Conservation (phyloP, 2,329 filamentous ascomycete species). For the Fusarium sulawesiense region DNA sequence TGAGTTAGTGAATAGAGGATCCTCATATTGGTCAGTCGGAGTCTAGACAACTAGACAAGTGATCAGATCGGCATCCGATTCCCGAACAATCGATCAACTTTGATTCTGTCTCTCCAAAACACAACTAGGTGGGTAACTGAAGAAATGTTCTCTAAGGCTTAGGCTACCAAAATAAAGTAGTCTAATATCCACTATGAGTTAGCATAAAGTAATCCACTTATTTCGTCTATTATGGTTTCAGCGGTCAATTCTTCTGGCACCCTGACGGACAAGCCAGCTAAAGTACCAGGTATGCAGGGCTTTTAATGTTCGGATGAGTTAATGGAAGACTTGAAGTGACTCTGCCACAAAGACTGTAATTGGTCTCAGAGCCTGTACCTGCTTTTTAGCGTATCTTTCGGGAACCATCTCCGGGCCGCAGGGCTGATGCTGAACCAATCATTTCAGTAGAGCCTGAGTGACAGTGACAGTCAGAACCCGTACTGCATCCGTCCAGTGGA, state of each 20-base stretch:
- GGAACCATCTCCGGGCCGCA: conserved; percentile 23
- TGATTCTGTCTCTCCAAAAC: background rate
- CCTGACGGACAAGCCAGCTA: no score
- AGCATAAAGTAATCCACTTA: no score
- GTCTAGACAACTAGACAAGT: background rate
- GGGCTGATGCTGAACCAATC: conserved; percentile 28
- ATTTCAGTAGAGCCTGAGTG: background rate
- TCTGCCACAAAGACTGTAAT: background rate
- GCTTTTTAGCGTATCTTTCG: conserved; percentile 30
- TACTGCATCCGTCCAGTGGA: background rate
- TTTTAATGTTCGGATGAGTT: background rate
- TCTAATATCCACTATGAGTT: no score
- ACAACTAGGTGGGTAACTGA: no score
- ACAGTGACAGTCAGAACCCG: background rate
- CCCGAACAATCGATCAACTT: background rate
- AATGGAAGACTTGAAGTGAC: conserved; percentile 1
- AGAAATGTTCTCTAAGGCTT: no score
- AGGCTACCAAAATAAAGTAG: no score
- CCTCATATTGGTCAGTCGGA: background rate
- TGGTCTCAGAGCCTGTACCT: conserved; percentile 19
- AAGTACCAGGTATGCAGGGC: no score
- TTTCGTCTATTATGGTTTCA: no score
- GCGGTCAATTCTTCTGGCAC: no score
- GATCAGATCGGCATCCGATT: no score
- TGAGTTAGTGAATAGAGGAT: background rate